Percentiles rank a stretch among this genome's conserved stretches.
Evolutionary conservation across 352 stramenopile genomes (phyloP).

Genomic region (Plasmopara muralis): DNA sequence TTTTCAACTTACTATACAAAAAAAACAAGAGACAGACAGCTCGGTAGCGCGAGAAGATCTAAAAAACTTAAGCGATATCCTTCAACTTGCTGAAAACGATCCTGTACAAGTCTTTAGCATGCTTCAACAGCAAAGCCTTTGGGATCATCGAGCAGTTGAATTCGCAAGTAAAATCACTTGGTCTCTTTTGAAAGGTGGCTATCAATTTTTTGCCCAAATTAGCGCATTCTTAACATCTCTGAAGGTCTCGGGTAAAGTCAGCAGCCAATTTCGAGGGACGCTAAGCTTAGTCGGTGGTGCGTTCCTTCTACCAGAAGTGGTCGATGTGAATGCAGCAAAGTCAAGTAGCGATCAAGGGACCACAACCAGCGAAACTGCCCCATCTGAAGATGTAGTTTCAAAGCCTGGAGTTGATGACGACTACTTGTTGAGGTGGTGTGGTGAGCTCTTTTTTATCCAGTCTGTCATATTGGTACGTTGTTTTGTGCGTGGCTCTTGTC

Average conservation of each 20-base stretch:
- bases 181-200: conserved; percentile 13
- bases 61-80: conserved; percentile 31
- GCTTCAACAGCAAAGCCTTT: conserved; percentile 19
- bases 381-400: neutral
- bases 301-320: conserved; percentile 27
- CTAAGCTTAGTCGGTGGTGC: conserved; percentile 26
- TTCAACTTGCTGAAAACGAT: conserved; percentile 25
- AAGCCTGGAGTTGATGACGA: conserved; percentile 32
- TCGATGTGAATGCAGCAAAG: conserved; percentile 1
- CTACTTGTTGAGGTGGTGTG: conserved; percentile 52
- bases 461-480: conserved; percentile 35
- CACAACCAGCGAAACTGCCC: conserved; percentile 3
- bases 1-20: conserved; percentile 24
- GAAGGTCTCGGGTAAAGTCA: conserved; percentile 38
- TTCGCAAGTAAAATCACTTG: conserved; percentile 33
- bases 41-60: neutral
- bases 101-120: conserved; percentile 18
- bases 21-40: conserved; percentile 7
- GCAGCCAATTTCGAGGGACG: conserved; percentile 31
- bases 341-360: conserved; percentile 4
- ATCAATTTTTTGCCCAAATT: conserved; percentile 7
- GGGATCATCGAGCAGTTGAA: conserved; percentile 23
- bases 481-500: neutral
- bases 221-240: conserved; percentile 29
- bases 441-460: conserved; percentile 58